A percentile compares a stretch with the other conserved stretches of the same genome.
phyloP scores from a whole-genome alignment of 495 filamentous ascomycete species.

The Copromyces sp. region DNA sequence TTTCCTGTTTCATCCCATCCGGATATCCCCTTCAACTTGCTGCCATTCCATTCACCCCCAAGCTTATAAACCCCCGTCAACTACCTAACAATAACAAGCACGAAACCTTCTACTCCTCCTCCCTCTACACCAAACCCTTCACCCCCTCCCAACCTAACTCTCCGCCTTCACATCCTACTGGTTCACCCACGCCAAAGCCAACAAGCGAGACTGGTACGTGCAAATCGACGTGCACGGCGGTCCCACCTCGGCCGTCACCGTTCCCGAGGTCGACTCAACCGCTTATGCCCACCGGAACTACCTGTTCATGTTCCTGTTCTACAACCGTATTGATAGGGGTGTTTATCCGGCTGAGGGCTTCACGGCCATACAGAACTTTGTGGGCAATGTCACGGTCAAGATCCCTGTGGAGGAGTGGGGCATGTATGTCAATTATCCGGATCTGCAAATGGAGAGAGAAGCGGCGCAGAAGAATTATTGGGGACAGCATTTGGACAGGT shows the following conservation, averaged over 20 bases:
- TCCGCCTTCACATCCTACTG: conserved; percentile 32
- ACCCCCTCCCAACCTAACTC: conserved; percentile 25
- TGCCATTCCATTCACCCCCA: conserved; percentile 19
- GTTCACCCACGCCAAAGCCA: conserved; percentile 31
- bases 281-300: conserved; percentile 37
- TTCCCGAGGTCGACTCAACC: conserved; percentile 15
- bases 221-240: conserved; percentile 38
- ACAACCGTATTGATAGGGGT: conserved; percentile 28
- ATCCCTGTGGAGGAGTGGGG: conserved; percentile 25
- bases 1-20: not conserved
- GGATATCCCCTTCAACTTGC: conserved; percentile 3
- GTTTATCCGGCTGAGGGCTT: conserved; percentile 23
- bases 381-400: conserved; percentile 22
- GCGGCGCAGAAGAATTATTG: conserved; percentile 40
- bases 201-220: conserved; percentile 35
- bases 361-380: conserved; percentile 28
- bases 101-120: conserved; percentile 36
- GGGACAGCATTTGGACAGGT: conserved; percentile 40
- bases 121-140: conserved; percentile 27
- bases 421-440: conserved; percentile 39
- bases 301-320: conserved; percentile 35
- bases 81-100: conserved; percentile 23
- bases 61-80: not conserved
- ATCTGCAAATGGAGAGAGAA: conserved; percentile 26
- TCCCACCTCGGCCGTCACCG: conserved; percentile 29